Base-by-base conservation (phyloP, 108 stramenopile species). In the Conticribra weissflogii region DNA sequence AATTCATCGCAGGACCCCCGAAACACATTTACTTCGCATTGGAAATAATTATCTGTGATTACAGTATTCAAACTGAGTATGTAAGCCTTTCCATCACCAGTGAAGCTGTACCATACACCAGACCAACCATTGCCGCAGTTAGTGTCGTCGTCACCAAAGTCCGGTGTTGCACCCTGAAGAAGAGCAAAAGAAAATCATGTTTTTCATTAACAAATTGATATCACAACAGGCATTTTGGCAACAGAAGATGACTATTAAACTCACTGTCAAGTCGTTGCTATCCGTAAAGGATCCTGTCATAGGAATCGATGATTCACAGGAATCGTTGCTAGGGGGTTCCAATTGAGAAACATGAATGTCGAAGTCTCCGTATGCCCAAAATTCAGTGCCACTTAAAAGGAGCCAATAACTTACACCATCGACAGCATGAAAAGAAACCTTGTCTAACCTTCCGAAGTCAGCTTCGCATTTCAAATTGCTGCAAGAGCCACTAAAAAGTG, bases 401-500 rank as follows among this genome's bases (percentile, higher is more conserved):
- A 65, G 9, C 2, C 52, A 32, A 34, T 65, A 65, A 3, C 34
- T n/a, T 48, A 49, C 34, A 0, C 51, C 64, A 7, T 1, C 53
- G 0, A 4, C 31, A 22, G 64, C 33, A 9, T 34, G 33, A 53
- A 65, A 65, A 3, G 18, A 14, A 17, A 53, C 25, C 22, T 32
- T 53, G 12, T 16, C n/a, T 23, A 5, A 16, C 9, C 51, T 53
- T 18, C 46, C 64, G 49, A 36, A 52, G 28, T 65, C 29, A 3
- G 7, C 16, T 53, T 53, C 64, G 21, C 64, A 65, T 2, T 33
- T 29, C 14, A 65, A 22, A 23, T 12, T 53, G 33, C 36, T 48
- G 31, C 64, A 65, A 22, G 64, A 3, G 14, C 64, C 64, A 36
- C 64, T 53, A 21, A 65, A 65, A 27, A 65, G 46, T 34, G 64